Conservation (phyloP, 257 asterid species). For the Solanum dulcamara region DNA sequence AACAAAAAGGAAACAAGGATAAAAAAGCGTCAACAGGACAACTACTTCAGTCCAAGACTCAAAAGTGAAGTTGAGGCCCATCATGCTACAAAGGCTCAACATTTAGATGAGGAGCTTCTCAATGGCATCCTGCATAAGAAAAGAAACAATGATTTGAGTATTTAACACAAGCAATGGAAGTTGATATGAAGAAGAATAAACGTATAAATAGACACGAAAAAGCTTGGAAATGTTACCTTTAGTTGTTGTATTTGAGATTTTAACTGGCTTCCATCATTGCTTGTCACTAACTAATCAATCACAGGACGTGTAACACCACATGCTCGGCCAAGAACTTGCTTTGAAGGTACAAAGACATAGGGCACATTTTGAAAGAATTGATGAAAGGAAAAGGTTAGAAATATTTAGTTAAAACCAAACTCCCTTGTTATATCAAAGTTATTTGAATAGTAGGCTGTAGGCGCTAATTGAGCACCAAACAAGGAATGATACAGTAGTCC, state of each 20-base stretch:
- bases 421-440: not conserved
- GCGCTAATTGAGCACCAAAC: not conserved
- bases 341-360: slow-evolving; percentile 32
- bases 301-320: slow-evolving; percentile 93
- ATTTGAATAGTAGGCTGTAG: not conserved
- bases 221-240: slow-evolving; percentile 27
- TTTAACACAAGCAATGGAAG: not conserved
- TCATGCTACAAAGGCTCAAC: slow-evolving; percentile 20
- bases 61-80: slow-evolving; percentile 13
- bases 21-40: not conserved
- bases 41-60: slow-evolving; percentile 34
- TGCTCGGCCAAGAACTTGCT: slow-evolving; percentile 70
- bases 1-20: not conserved
- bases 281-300: slow-evolving; percentile 75
- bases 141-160: not conserved
- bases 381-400: not conserved
- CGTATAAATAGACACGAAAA: not conserved
- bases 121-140: slow-evolving; percentile 21
- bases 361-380: slow-evolving; percentile 28
- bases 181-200: not conserved
- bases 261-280: slow-evolving; percentile 86
- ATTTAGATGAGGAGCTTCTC: slow-evolving; percentile 30
- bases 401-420: not conserved
- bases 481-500: not conserved
- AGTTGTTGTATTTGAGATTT: slow-evolving; percentile 75